These are phyloP conservation scores for Aureobasidium lini DNA, from an alignment of 2,329 filamentous ascomycete species.

Conservation along the genomic window DNA sequence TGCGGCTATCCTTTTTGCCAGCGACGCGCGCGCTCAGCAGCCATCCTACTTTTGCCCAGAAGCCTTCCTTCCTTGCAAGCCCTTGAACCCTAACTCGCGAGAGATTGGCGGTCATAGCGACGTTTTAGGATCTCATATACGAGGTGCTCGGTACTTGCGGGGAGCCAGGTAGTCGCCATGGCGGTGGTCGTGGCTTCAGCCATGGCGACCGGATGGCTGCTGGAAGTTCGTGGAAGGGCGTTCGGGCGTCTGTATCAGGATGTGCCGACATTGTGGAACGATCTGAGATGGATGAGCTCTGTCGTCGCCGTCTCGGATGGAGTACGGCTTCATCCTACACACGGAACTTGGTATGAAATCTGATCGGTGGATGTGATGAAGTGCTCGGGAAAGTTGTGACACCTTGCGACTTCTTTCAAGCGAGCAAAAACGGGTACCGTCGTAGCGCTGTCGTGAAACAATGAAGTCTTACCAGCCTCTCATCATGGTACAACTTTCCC, in stretches of 20 bases:
- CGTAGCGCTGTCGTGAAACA: conserved; percentile 12
- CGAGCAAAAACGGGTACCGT: conserved; percentile 8
- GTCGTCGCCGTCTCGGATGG: not conserved
- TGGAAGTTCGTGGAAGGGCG: conserved; percentile 1
- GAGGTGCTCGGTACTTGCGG: not conserved
- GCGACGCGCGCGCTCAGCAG: conserved; percentile 2
- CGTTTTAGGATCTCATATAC: not conserved
- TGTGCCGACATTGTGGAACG: not conserved
- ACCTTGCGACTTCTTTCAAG: not conserved
- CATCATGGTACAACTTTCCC: not conserved
- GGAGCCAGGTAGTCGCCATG: not conserved
- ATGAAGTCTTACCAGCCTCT: conserved; percentile 6
- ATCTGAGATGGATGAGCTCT: not conserved
- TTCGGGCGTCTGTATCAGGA: conserved; percentile 1
- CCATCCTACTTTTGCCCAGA: not conserved
- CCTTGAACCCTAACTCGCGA: not conserved
- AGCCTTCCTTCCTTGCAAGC: not conserved
- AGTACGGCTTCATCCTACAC: too few relatives aligned
- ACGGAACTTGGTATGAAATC: not conserved
- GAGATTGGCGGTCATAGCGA: conserved; percentile 4
- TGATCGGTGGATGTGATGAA: not conserved
- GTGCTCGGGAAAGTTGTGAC: conserved; percentile 1
- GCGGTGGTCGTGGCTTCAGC: conserved; percentile 3
- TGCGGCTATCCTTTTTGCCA: conserved; percentile 10
- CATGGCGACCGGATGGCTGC: conserved; percentile 3